Base-by-base conservation (phyloP, 2,329 filamentous ascomycete genomes). In the Pseudocercospora pini-densiflorae region DNA sequence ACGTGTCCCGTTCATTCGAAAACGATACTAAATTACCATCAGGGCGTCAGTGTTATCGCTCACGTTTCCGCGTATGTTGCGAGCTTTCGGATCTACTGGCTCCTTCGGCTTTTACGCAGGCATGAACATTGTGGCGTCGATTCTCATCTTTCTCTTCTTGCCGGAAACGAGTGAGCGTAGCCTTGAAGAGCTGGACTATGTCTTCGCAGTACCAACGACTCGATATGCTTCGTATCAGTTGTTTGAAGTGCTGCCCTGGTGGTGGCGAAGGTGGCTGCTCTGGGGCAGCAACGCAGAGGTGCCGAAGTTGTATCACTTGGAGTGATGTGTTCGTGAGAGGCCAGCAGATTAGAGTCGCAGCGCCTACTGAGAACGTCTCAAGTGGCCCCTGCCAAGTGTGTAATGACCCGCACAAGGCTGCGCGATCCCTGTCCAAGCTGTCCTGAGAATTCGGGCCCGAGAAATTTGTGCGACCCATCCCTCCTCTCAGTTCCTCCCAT, bases 71-170 rank as follows among this genome's bases (percentile, higher is more conserved):
- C 79, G 79, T 9, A 82, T 84, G 74, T 75, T 84, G 21, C 53
- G 57, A 12, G 82, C 79, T 4, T 80, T 88, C 76, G 83, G 78
- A 8, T 79, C 83, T 0, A 82, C 82, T 3, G 85, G 85, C 6
- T 85, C 87, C 2, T 89, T 90, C 70, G 83, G 86, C 3, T 88
- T 90, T 73, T 90, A 89, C 66, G 82, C 80, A 53, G 71, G 59
- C 19, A 78, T 90, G 10, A 91, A 91, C 68, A 70, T 89, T 3
- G 73, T 86, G 1, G 88, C 88, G 0, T 80, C 89, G 14, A 65
- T 87, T 24, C 85, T 90, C 81, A 90, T 90, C 70, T 89, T 89
- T 79, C 79, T 90, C 40, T 87, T 84, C 31, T 62, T 82, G 31
- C 80, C 80, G 24, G 81, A 82, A 68, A 83, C 80, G 58, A 82